phyloP scores from a whole-genome alignment of 208 protist species.

The Crithidia mellificae region DNA sequence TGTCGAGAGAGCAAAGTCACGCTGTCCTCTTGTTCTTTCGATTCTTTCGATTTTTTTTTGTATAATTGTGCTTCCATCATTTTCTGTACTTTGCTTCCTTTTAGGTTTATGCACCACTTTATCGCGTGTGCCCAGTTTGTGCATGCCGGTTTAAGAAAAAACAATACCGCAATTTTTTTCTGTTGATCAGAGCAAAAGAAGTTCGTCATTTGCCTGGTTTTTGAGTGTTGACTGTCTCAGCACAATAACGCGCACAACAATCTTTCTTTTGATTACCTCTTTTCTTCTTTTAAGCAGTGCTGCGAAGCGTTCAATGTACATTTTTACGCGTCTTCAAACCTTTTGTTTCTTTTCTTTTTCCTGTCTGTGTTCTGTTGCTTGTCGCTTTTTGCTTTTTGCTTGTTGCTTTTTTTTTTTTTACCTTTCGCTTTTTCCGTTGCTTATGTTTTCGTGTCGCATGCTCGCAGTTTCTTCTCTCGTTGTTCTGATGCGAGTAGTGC shows the following conservation, averaged over 20 bases:
- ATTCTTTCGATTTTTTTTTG: background rate
- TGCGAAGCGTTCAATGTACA: background rate
- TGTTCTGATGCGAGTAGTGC: background rate
- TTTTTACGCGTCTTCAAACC: background rate
- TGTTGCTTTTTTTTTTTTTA: background rate
- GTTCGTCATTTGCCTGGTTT: no score
- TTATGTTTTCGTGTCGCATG: background rate
- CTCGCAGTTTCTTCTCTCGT: background rate
- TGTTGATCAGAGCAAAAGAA: no score
- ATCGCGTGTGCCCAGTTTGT: background rate
- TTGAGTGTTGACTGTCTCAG: background rate
- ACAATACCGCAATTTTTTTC: background rate
- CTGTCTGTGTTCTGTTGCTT: no score
- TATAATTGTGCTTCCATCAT: background rate
- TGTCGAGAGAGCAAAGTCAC: background rate
- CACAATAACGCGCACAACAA: background rate
- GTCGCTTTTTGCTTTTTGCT: no score
- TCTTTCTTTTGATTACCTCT: background rate
- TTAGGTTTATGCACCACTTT: background rate
- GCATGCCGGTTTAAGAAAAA: background rate
- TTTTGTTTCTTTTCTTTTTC: conserved; percentile 4
- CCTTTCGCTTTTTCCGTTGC: no score
- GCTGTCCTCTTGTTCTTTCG: background rate
- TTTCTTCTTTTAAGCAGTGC: background rate
- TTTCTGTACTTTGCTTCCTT: background rate